Evolutionary conservation across 192 early-diverging fungal genomes (phyloP), one percentile per base, ranked within the genome.

Genomic region (Mortierella hygrophila): DNA sequence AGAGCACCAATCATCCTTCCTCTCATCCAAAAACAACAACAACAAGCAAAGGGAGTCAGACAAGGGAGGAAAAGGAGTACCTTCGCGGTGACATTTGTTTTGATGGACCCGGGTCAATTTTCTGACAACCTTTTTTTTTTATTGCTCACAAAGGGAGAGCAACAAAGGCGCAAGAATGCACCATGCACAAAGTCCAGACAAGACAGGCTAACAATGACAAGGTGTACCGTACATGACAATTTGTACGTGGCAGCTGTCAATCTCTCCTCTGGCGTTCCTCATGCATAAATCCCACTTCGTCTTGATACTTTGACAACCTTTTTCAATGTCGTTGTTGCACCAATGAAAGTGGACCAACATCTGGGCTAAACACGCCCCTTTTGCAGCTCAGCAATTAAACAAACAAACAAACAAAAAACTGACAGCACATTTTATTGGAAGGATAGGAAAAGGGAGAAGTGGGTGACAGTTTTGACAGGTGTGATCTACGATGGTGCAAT

Each of bases 51-150:
- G 29, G 21, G 21, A 70, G 3, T 35, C 35, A 26, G 11, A 23
- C 6, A 38, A 77, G 20, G 35, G 1, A 40, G n/a, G 41, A 68
- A 47, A 46, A 10, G 7, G 84, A 72, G 84, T 86, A 86, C 84
- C 84, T 65, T 77, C 47, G 57, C n/a, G 75, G 84, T 86, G 84
- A 86, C 83, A 78, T 75, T 26, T 57, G 32, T 26, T 54, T n/a
- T 44, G 21, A n/a, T 10, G 78, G 76, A 49, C 78, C 83, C 83
- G 83, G 68, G 83, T 80, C 83, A 85, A 38, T 44, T 70, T 70
- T 78, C 69, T 84, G 78, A 80, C 78, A 74, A 35, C 68, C 65
- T 72, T 70, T 75, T 82, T 75, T 75, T 79, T 72, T 60, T 23
- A 9, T 9, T 7, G 26, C 26, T 32, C 60, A 11, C 26, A 52